phyloP scores from a whole-genome alignment of 768 basidiomycete species.

The Kwoniella pini region DNA sequence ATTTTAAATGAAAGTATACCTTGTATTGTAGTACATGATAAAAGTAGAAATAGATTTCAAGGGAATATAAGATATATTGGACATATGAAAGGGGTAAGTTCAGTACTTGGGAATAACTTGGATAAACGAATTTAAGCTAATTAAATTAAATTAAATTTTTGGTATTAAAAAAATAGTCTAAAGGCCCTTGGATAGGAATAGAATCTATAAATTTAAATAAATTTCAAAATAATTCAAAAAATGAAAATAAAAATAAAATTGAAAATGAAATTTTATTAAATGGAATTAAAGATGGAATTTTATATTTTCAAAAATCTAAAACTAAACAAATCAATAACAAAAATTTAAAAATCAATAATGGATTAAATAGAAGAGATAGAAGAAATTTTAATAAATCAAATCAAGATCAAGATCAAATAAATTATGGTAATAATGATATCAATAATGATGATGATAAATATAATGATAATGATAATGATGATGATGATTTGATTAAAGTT shows the following conservation, averaged over 20 bases:
- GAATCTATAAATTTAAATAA: conserved; percentile 33
- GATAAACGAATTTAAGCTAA: too few species aligned
- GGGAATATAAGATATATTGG: conserved; percentile 49
- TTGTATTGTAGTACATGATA: conserved; percentile 43
- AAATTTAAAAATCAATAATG: too few species aligned
- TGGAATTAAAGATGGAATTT: conserved; percentile 35
- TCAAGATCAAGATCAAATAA: not conserved
- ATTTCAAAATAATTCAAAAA: conserved; percentile 11
- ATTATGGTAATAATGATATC: not conserved
- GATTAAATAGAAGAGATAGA: too few species aligned
- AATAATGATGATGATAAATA: not conserved
- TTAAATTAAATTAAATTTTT: too few species aligned
- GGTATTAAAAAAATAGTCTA: conserved; percentile 12
- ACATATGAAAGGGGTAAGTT: conserved; percentile 30
- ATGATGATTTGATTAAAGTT: conserved; percentile 15
- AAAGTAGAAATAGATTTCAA: conserved; percentile 34
- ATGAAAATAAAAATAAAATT: too few species aligned
- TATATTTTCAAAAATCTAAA: conserved; percentile 35
- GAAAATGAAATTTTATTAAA: conserved; percentile 25
- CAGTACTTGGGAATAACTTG: too few species aligned
- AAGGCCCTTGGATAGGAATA: conserved; percentile 51
- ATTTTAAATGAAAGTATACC: conserved; percentile 46
- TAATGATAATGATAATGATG: not conserved
- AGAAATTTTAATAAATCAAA: not conserved
- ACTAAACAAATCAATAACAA: not conserved